Conservation (phyloP, 2,329 filamentous ascomycete genomes). For the Colletotrichum melonis region DNA sequence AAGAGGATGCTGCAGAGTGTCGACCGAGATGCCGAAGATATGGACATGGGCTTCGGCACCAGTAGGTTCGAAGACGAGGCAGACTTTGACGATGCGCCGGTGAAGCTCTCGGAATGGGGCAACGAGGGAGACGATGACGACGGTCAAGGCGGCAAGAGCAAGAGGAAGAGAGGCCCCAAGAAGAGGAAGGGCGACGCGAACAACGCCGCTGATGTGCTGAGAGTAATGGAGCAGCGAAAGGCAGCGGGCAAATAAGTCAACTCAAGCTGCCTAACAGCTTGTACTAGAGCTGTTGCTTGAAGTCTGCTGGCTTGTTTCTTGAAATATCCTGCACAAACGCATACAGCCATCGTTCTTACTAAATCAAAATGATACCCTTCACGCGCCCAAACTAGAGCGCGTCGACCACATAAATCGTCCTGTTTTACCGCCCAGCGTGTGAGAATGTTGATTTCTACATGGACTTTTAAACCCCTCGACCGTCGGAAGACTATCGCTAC, state of each 20-base stretch:
- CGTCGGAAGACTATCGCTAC: neutral
- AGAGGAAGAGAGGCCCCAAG: slow-evolving; percentile 77
- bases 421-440: neutral
- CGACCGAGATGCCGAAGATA: slow-evolving; percentile 86
- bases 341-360: neutral
- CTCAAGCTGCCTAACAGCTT: neutral
- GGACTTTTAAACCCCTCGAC: neutral
- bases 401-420: neutral
- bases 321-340: neutral
- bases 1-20: slow-evolving; percentile 79
- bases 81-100: slow-evolving; percentile 75
- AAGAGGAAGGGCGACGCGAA: slow-evolving; percentile 85
- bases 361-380: slow-evolving; percentile 2
- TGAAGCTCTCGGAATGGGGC: slow-evolving; percentile 76
- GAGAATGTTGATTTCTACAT: neutral
- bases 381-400: neutral
- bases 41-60: slow-evolving; percentile 94
- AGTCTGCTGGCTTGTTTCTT: neutral
- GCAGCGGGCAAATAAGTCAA: slow-evolving; percentile 38
- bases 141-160: slow-evolving; percentile 57
- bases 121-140: slow-evolving; percentile 63
- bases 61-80: slow-evolving; percentile 90
- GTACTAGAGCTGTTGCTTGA: neutral
- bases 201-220: slow-evolving; percentile 82
- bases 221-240: slow-evolving; percentile 75